Conservation (phyloP, 805 yeast genomes). For the Limtongia smithiae region DNA sequence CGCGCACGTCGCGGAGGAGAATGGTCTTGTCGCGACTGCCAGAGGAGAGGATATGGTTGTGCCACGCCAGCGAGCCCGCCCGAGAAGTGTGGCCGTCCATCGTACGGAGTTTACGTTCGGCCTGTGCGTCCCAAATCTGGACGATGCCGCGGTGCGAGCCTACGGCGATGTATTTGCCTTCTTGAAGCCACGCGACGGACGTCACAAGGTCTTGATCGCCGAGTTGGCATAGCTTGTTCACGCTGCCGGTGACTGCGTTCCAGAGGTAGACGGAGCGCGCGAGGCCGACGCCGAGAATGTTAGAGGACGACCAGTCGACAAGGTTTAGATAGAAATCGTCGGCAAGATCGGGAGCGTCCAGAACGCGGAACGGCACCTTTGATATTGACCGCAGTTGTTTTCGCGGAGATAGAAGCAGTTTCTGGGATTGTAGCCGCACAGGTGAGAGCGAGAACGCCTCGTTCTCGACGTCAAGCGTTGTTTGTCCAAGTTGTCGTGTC, state of each 20-base stretch:
- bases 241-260: conserved; percentile 83
- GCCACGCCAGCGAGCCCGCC: conserved; percentile 88
- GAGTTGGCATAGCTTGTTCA: conserved; percentile 73
- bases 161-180: conserved; percentile 90
- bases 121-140: conserved; percentile 91
- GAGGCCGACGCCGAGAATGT: conserved; percentile 83
- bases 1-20: conserved; percentile 85
- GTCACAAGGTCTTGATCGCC: conserved; percentile 69
- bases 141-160: conserved; percentile 86
- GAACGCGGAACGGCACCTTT: conserved; percentile 84
- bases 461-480: conserved; percentile 51
- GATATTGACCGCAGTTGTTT: conserved; percentile 73
- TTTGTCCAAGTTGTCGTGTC: conserved; percentile 35
- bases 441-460: conserved; percentile 81
- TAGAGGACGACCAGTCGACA: conserved; percentile 93
- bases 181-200: conserved; percentile 86
- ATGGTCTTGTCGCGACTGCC: conserved; percentile 86
- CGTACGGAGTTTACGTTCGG: conserved; percentile 75
- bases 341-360: conserved; percentile 92
- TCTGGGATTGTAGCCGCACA: conserved; percentile 83
- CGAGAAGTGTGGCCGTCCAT: conserved; percentile 88
- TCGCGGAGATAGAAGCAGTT: conserved; percentile 73
- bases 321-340: conserved; percentile 91
- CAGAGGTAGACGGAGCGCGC: conserved; percentile 86
- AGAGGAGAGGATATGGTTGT: conserved; percentile 78